Base-by-base conservation (phyloP, 2,329 filamentous ascomycete genomes). In the Ophiostoma ulmi region DNA sequence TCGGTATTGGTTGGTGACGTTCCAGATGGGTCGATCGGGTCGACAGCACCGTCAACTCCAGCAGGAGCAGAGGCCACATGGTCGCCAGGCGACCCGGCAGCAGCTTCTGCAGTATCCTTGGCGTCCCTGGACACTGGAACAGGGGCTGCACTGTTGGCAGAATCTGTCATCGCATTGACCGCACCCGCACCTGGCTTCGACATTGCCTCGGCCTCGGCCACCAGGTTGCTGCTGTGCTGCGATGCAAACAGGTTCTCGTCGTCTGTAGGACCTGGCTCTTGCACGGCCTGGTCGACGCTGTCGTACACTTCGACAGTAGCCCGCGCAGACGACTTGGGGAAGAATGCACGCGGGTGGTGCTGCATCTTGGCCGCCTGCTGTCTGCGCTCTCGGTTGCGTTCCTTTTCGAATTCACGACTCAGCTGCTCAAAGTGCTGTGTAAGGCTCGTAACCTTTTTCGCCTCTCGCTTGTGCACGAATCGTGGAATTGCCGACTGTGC, bases 401-500 rank as follows among this genome's bases (percentile, higher is more conserved):
- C 94, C 76, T 94, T 97, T 77, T 97, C 93, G 75, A 99, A 99
- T 77, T 99, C 96, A 35, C 94, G 90, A 75, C 93, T 97, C 71
- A 99, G 84, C 78, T 98, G 94, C 79, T 99, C 96, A 77, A 99
- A 98, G 78, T 98, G 95, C 75, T 92, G 92, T 22, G 95, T 93
- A 68, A 99, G 84, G n/a, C 90, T 93, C 10, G 93, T 96, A 2
- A 99, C 95, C 76, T 91, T 92, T 3, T 91, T 88, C 69, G 90
- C 86, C 74, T 88, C 90, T 75, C 86, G 89, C 77, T 89, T 91
- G 68, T 91, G 88, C 38, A 97, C 88, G 36, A 95, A 95, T 41
- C 95, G 88, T 38, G 94, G 94, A 72, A 99, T 98, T 61, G 94
- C 85, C 0, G 95, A 98, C n/a, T 83, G 80, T 3, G 82, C 82